phyloP scores from a whole-genome alignment of 2,329 filamentous ascomycete genomes.

The Penicillium sp. region DNA sequence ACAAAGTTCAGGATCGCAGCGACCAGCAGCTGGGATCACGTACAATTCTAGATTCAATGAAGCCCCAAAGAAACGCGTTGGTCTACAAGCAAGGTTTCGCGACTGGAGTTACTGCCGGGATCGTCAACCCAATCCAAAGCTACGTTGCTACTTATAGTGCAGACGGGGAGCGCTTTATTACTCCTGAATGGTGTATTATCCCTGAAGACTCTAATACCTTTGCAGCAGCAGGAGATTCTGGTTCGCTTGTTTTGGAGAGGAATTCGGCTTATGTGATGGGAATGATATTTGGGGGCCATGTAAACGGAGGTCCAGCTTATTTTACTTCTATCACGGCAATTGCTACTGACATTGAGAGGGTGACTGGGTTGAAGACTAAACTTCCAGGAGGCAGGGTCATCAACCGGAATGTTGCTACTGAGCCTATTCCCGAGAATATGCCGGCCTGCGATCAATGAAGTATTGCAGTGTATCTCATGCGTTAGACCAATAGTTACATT shows the following conservation, averaged over 20 bases:
- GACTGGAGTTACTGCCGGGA: neutral
- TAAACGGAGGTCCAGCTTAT: conserved; percentile 4
- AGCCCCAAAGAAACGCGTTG: neutral
- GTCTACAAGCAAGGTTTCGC: conserved; percentile 8
- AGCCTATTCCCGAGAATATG: too few species aligned
- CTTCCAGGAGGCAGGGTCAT: conserved; percentile 2
- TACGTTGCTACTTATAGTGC: conserved; percentile 8
- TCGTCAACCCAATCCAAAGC: conserved; percentile 8
- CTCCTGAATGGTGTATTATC: conserved; percentile 9
- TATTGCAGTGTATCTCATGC: neutral
- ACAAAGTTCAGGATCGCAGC: conserved; percentile 1
- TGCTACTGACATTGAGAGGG: neutral
- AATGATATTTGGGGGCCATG: conserved; percentile 7
- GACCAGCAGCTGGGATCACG: neutral
- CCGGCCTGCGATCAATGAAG: too few species aligned
- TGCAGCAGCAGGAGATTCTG: conserved; percentile 6
- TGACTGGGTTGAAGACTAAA: conserved; percentile 8
- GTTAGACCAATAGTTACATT: too few species aligned
- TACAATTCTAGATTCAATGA: neutral
- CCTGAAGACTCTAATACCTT: neutral
- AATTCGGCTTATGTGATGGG: conserved; percentile 4
- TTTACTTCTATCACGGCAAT: conserved; percentile 12
- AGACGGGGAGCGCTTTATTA: conserved; percentile 1
- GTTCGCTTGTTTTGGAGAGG: conserved; percentile 6
- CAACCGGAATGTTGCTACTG: neutral